phyloP scores from a whole-genome alignment of 352 stramenopile genomes.

The Pythium apleroticum region DNA sequence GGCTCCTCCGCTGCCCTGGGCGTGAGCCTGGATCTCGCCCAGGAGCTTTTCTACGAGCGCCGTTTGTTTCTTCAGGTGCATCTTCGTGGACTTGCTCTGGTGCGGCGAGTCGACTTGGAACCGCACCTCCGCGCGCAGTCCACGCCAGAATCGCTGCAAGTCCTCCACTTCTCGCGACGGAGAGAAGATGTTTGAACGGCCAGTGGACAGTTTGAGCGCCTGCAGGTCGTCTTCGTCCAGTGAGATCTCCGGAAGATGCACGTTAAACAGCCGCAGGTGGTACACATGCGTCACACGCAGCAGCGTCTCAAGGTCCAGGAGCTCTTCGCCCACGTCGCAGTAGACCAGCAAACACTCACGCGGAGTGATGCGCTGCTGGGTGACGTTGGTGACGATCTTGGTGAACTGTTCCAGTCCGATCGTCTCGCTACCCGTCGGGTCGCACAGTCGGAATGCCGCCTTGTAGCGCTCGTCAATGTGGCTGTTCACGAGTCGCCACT shows the following conservation, averaged over 20 bases:
- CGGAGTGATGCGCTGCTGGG: constrained; percentile 39
- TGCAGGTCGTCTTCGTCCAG: constrained; percentile 51
- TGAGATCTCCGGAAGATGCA: constrained; percentile 43
- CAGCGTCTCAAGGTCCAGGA: constrained; percentile 57
- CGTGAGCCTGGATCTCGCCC: constrained; percentile 29
- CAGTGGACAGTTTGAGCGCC: constrained; percentile 45
- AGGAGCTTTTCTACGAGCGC: constrained; percentile 58
- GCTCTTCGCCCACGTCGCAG: constrained; percentile 57
- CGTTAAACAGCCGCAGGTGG: constrained; percentile 56
- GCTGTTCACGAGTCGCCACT: constrained; percentile 44
- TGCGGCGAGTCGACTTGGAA: constrained; percentile 56
- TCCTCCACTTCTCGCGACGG: constrained; percentile 64
- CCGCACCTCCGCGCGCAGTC: constrained; percentile 45
- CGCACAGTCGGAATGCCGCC: constrained; percentile 44
- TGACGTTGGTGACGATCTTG: constrained; percentile 70
- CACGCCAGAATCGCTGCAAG: constrained; percentile 58
- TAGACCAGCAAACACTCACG: constrained; percentile 69
- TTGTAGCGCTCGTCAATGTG: constrained; percentile 63
- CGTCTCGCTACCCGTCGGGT: constrained; percentile 37
- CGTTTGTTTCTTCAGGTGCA: constrained; percentile 52
- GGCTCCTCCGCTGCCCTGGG: neutral
- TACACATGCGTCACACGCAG: constrained; percentile 57
- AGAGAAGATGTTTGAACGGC: constrained; percentile 57
- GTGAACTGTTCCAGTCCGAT: constrained; percentile 74
- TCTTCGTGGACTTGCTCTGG: constrained; percentile 65